Base-by-base conservation (phyloP, 2,329 filamentous ascomycete genomes). In the Aureobasidium sp. region DNA sequence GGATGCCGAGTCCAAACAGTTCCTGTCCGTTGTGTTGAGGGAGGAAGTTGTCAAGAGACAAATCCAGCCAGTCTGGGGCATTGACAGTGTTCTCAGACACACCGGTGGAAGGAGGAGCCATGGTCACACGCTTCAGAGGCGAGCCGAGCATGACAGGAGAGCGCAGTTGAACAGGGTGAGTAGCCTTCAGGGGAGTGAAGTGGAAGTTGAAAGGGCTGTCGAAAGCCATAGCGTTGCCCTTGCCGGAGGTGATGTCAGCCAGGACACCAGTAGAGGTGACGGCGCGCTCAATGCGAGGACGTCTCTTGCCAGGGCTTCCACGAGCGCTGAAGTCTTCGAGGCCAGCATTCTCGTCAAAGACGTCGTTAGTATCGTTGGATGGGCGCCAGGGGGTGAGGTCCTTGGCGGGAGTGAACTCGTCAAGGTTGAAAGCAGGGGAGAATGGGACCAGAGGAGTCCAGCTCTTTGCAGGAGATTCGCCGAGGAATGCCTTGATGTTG, bases 401-500 rank as follows among this genome's bases (percentile, higher is more conserved):
- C 33, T 58, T 58, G 17, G 43, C 43, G 17, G 55, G 55, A 10
- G 42, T 47, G 23, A 58, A 58, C 35, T 58, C 55, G 43, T 61
- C 70, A 21, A 88, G 74, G 53, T 82, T 78, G 69, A 88, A 85
- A n/a, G 83, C 82, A 4, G 86, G 84, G 65, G 86, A 88, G 81
- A 84, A 87, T 19, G 77, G 73, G 31, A 84, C 81, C 57, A 84
- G 71, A 64, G 77, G 75, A 63, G 77, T 78, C 45, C 80, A 69
- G 47, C 70, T 80, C 66, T 84, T 84, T 57, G 84, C 80, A 4
- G 90, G 90, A 5, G 90, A 94, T 23, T 64, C 62, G 60, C 90
- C 89, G 46, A 95, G 84, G 78, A 96, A 84, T 65, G 89, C 83
- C 62, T 83, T 82, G 64, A 97, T 90, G 65, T 85, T 87, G 68